Base-by-base conservation (phyloP, 352 stramenopile species). In the Pythium guiyangense region DNA sequence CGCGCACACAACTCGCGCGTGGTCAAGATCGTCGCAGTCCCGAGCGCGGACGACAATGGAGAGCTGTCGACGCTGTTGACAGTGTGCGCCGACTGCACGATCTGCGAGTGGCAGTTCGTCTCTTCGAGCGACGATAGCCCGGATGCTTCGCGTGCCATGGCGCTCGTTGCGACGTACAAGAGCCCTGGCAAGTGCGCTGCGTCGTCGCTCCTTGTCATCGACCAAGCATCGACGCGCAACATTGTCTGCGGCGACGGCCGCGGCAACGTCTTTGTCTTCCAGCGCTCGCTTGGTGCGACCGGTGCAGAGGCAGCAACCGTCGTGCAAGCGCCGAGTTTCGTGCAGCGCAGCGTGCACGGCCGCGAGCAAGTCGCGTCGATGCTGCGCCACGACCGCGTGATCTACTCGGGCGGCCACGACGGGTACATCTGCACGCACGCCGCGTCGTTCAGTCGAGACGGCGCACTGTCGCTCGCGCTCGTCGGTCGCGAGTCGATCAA, bases 381-480 rank as follows among this genome's bases (percentile, higher is more conserved):
- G 27, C 22, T 89, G 35, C 60, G 78, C 22, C 62, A 63, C 52
- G 46, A 73, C 46, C 26, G 61, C n/a, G 35, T 79, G 25, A 43
- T 92, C 54, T 63, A 87, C 50, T 90, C 83, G 11, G 79, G 82
- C 27, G 84, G 86, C 20, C 83, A 94, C 59, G 86, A 96, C 45
- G 86, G 86, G 9, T 90, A 88, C 59, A 87, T 95, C 59, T 90
- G 76, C 60, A 78, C 70, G 14, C 85, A 77, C 59, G 49, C 65
- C 2, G 25, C 85, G 15, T 55, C 79, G 10, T 57, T 58, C 31
- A 53, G 26, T 26, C 18, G 25, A 14, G 42, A 43, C 39, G 79
- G 72, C 11, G 53, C 54, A 5, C 34, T 88, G 39, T 53, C 51
- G 26, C 59, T 84, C 20, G 61, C 52, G 4, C 69, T 66, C 34